phyloP scores from a whole-genome alignment of 768 basidiomycete genomes.

The Calocera cornea region DNA sequence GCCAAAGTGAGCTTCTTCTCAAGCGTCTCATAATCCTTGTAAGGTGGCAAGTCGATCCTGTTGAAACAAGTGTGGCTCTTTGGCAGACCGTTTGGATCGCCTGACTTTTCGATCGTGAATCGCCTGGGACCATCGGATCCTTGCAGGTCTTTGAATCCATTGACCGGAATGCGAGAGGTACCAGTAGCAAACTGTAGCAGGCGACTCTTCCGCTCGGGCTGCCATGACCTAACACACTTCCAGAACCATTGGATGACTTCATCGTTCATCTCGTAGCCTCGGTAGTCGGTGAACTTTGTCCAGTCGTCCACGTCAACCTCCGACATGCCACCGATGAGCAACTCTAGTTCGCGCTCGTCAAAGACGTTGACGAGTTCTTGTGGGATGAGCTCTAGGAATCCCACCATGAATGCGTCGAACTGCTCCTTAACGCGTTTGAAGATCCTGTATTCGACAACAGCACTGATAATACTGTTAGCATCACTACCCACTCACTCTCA shows the following conservation, averaged over 20 bases:
- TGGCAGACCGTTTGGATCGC: constrained; percentile 88
- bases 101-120: constrained; percentile 98
- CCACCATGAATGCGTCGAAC: constrained; percentile 99
- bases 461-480: constrained; percentile 21
- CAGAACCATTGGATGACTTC: constrained; percentile 99
- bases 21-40: constrained; percentile 85
- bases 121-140: constrained; percentile 93
- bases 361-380: constrained; percentile 97
- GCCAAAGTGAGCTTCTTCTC: constrained; percentile 93
- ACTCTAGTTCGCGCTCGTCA: constrained; percentile 92
- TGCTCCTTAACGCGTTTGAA: constrained; percentile 95
- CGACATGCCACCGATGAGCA: constrained; percentile 97
- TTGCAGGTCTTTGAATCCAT: constrained; percentile 96
- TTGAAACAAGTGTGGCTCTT: constrained; percentile 99
- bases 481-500: neutral
- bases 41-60: constrained; percentile 86
- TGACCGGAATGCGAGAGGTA: constrained; percentile 92
- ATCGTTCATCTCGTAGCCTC: constrained; percentile 88
- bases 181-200: constrained; percentile 94
- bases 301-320: constrained; percentile 99
- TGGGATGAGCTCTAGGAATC: constrained; percentile 97
- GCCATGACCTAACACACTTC: constrained; percentile 97
- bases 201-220: constrained; percentile 93
- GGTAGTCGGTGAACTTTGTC: constrained; percentile 98
- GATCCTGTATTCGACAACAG: constrained; percentile 92